A percentile compares a stretch with the other conserved stretches of the same genome.
Evolutionary conservation across 768 basidiomycete species (phyloP).

Genomic region (Podaxis mareebaensis): DNA sequence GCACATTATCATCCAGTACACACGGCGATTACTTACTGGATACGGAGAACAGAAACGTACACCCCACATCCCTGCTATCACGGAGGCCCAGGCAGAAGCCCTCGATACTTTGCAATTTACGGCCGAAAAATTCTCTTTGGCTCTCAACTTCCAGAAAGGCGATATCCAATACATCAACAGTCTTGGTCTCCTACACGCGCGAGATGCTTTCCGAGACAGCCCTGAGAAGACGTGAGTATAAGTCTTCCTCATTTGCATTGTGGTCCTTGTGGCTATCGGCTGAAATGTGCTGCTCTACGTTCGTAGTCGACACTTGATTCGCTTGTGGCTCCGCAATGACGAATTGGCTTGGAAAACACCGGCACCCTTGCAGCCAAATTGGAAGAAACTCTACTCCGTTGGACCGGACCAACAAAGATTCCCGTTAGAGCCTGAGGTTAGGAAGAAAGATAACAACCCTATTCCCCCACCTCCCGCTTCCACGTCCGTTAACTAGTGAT

Average conservation of each 20-base stretch:
- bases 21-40: slow-evolving; percentile 44
- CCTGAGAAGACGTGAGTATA: slow-evolving; percentile 40
- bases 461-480: slow-evolving; percentile 2
- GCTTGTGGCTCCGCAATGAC: slow-evolving; percentile 41
- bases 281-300: background rate
- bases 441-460: slow-evolving; percentile 32
- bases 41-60: slow-evolving; percentile 36
- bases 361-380: slow-evolving; percentile 16
- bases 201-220: slow-evolving; percentile 45
- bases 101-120: slow-evolving; percentile 37
- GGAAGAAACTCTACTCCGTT: slow-evolving; percentile 29
- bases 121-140: slow-evolving; percentile 43
- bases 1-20: slow-evolving; percentile 46
- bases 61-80: slow-evolving; percentile 42
- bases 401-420: slow-evolving; percentile 45
- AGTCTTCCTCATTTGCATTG: slow-evolving; percentile 6
- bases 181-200: slow-evolving; percentile 44
- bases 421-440: slow-evolving; percentile 44
- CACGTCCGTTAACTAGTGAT: background rate
- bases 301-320: slow-evolving; percentile 43
- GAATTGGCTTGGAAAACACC: slow-evolving; percentile 21
- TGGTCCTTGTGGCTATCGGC: background rate
- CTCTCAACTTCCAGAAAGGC: slow-evolving; percentile 47
- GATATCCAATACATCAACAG: slow-evolving; percentile 54
- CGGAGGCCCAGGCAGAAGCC: slow-evolving; percentile 51